phyloP scores from a whole-genome alignment of 345 rosid species.

The Syzygium aromaticum region DNA sequence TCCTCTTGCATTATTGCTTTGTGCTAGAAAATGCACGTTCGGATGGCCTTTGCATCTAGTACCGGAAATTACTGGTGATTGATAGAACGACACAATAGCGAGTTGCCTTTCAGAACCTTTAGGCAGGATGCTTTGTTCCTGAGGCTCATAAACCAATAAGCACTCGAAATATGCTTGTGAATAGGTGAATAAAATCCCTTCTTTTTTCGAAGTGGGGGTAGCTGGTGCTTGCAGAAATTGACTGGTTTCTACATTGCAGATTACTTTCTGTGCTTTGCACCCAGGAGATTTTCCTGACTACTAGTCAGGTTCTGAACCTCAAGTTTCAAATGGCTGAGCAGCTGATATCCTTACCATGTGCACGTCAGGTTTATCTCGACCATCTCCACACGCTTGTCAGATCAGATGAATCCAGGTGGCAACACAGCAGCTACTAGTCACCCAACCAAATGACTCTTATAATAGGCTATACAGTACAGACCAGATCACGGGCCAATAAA shows the following conservation, averaged over 20 bases:
- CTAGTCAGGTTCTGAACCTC: too few relatives aligned
- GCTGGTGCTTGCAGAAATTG: background rate
- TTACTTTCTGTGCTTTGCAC: background rate
- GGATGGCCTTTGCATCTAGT: background rate
- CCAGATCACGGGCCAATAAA: background rate
- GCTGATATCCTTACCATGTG: too few relatives aligned
- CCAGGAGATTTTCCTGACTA: background rate
- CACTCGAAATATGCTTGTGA: background rate
- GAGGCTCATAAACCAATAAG: background rate
- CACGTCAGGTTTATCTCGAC: too few relatives aligned
- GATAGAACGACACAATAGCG: background rate
- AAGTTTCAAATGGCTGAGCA: too few relatives aligned
- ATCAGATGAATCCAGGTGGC: too few relatives aligned
- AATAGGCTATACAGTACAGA: background rate
- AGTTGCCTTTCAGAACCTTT: background rate
- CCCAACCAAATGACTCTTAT: too few relatives aligned
- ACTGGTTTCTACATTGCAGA: background rate
- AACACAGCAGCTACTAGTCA: too few relatives aligned
- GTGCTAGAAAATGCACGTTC: background rate
- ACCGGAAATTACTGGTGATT: background rate
- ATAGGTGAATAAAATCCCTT: background rate
- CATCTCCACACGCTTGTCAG: too few relatives aligned
- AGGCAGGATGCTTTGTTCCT: background rate
- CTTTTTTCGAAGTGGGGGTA: background rate
- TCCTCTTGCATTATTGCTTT: background rate